These are phyloP conservation scores for Sanguinoderma infundibulare DNA, from an alignment of 1,284 basidiomycete species.

Conservation along the genomic window DNA sequence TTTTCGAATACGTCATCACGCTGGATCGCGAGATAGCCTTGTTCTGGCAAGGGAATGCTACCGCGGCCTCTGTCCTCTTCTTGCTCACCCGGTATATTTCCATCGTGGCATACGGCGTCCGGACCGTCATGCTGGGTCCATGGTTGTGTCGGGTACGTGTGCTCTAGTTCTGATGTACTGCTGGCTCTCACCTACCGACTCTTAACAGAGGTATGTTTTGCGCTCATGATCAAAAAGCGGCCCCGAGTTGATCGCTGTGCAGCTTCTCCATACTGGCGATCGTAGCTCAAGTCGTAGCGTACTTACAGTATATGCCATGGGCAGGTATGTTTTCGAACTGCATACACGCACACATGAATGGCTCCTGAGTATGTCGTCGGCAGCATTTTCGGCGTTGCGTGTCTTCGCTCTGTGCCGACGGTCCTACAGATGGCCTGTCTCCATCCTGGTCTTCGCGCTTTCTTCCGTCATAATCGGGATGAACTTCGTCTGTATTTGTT, in stretches of 20 bases:
- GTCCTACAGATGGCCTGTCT: not conserved
- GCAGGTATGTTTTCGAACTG: not conserved
- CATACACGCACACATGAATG: not conserved
- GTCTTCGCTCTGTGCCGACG: not conserved
- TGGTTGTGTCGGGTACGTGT: not conserved
- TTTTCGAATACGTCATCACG: not conserved
- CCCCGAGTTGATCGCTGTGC: not conserved
- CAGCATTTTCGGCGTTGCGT: not conserved
- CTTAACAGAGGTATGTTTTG: not conserved
- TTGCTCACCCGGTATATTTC: slow-evolving; percentile 3
- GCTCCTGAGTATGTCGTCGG: not conserved
- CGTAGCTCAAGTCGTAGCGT: not conserved
- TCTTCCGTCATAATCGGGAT: not conserved
- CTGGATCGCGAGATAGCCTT: not conserved
- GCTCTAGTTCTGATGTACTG: not conserved
- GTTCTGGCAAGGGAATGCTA: not conserved
- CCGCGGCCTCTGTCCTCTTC: slow-evolving; percentile 1
- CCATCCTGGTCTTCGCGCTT: not conserved
- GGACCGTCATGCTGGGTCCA: not conserved
- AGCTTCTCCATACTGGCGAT: not conserved
- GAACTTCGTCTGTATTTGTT: not conserved
- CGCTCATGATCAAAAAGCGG: not conserved
- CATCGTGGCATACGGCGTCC: not conserved
- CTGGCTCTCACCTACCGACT: not conserved
- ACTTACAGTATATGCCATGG: not conserved